Base-by-base conservation (phyloP, 495 filamentous ascomycete species). In the Penicillium canariense region DNA sequence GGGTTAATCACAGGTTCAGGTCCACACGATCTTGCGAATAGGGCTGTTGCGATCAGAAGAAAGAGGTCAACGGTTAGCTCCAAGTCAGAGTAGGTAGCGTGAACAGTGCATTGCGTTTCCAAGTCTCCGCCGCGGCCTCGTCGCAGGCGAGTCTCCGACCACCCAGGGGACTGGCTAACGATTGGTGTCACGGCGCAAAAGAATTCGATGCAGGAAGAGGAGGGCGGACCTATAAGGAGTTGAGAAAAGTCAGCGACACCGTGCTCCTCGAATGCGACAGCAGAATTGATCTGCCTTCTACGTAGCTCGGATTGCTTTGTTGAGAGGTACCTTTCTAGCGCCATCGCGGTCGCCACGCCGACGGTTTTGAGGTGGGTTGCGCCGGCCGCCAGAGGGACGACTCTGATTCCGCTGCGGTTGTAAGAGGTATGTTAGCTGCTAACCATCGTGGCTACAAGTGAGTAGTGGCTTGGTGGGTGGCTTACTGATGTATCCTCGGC, bases 321-420 rank as follows among this genome's bases (percentile, higher is more conserved):
- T 22, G 27, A 25, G 12, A 52, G 32, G n/a, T 70, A 89, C 86
- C 87, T 91, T 92, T 91, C 85, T 91, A 67, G 88, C 79, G 73
- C 87, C 88, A 76, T 90, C 65, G 54, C 61, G 61, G 10, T 65
- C 61, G 22, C 48, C 84, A 71, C 84, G 84, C 66, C 86, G 84
- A 65, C 83, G 84, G 69, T 80, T 77, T 62, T 79, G 78, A 4
- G 43, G 43, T 12, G 43, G 43, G 63, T 79, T 76, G 48, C 80
- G 80, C 58, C 81, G 81, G 65, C 77, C 67, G 55, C 77, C 75
- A 57, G 80, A 70, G 40, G 67, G 60, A 38, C 70, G 71, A 58
- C 62, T 57, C 54, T 68, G 61, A 38, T 66, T 65, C 50, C 67
- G 68, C 70, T 73, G 65, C 60, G 50, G 25, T 22, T 35, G 2